A percentile compares a stretch with the other conserved stretches of the same genome.
Conservation (phyloP, 2,329 filamentous ascomycete genomes). For the Phyllosticta citriasiana region DNA sequence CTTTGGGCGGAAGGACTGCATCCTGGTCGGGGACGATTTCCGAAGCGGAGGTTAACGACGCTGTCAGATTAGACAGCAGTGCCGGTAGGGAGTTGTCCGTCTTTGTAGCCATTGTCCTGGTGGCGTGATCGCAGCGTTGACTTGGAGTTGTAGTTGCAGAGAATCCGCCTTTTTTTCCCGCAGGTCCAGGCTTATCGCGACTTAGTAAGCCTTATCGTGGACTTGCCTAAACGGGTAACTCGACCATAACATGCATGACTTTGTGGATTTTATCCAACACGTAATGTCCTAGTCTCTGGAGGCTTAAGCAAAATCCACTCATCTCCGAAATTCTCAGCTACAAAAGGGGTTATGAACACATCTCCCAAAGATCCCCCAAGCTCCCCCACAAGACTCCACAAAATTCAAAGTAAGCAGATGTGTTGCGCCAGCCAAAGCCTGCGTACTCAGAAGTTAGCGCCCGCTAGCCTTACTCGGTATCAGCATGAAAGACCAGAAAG, state of each 20-base stretch:
- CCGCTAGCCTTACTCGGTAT: background rate
- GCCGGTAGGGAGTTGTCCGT: slow-evolving; percentile 28
- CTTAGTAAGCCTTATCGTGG: background rate
- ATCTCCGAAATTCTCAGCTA: no score
- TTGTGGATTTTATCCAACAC: background rate
- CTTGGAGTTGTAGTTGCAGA: background rate
- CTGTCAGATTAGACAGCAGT: slow-evolving; percentile 36
- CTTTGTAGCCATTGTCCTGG: slow-evolving; percentile 12
- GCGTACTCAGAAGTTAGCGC: background rate
- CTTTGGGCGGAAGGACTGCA: slow-evolving; percentile 57
- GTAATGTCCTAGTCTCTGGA: no score
- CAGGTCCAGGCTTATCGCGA: background rate
- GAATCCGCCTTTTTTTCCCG: background rate
- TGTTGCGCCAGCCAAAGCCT: background rate
- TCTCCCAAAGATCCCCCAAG: background rate
- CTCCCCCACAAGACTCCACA: background rate
- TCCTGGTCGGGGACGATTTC: slow-evolving; percentile 32
- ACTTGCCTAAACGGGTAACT: background rate
- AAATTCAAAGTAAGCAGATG: background rate
- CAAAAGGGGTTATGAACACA: no score
- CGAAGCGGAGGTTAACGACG: slow-evolving; percentile 54
- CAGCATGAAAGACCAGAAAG: background rate
- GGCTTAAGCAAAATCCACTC: no score
- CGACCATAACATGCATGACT: background rate
- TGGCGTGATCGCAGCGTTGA: background rate